Evolutionary conservation across 2,329 filamentous ascomycete species (phyloP).

Genomic region (Tolypocladium ovalisporum): DNA sequence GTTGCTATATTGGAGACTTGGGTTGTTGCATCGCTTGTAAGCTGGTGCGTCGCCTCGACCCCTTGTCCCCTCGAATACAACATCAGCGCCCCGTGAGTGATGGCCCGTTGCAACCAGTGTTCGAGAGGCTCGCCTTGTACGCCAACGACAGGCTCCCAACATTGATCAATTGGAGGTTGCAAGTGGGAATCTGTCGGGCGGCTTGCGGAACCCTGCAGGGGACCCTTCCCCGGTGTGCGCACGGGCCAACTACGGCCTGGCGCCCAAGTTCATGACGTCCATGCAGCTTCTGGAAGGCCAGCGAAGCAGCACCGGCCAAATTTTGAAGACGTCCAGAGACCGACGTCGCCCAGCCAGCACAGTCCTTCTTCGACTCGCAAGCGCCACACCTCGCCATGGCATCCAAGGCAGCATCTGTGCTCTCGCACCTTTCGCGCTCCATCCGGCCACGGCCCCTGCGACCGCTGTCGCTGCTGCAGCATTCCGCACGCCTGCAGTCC

Average conservation of each 20-base stretch:
- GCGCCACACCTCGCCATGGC: slow-evolving; percentile 13
- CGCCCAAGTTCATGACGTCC: not conserved
- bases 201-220: not conserved
- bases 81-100: too few relatives aligned
- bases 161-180: too few relatives aligned
- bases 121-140: too few relatives aligned
- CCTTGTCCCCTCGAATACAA: too few relatives aligned
- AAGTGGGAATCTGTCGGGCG: not conserved
- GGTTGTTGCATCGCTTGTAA: not conserved
- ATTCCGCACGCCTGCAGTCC: slow-evolving; percentile 5
- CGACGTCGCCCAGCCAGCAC: too few relatives aligned
- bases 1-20: not conserved
- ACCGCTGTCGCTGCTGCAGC: slow-evolving; percentile 9
- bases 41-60: too few relatives aligned
- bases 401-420: slow-evolving; percentile 10
- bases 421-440: slow-evolving; percentile 3
- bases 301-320: too few relatives aligned
- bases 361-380: not conserved
- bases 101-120: too few relatives aligned
- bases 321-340: not conserved
- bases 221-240: not conserved
- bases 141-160: too few relatives aligned
- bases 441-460: slow-evolving; percentile 5
- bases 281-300: not conserved
- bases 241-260: not conserved